These are phyloP conservation scores for Cordyceps sp. DNA, from an alignment of 2,329 filamentous ascomycete genomes.

Conservation along the genomic window DNA sequence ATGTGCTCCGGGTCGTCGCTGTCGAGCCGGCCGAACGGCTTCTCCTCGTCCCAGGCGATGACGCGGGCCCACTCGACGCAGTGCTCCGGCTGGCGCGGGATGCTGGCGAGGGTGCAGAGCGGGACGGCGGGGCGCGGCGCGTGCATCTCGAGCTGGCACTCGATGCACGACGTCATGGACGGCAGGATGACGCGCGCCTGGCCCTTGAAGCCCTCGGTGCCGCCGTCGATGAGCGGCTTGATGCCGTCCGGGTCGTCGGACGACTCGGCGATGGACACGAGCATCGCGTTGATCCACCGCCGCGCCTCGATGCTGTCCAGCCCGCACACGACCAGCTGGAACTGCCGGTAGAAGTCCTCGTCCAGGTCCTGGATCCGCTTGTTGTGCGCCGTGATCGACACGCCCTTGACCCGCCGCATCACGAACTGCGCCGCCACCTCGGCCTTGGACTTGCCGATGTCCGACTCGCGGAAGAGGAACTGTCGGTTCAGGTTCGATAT, in stretches of 20 bases:
- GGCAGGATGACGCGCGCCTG: constrained; percentile 87
- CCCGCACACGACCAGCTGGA: constrained; percentile 84
- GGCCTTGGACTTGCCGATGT: constrained; percentile 89
- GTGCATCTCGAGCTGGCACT: constrained; percentile 97
- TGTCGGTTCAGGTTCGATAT: constrained; percentile 96
- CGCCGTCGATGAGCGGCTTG: constrained; percentile 90
- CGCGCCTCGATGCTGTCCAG: constrained; percentile 93
- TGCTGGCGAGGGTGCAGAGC: constrained; percentile 88
- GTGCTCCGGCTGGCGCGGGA: constrained; percentile 91
- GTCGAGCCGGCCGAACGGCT: constrained; percentile 71
- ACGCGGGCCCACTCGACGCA: constrained; percentile 98
- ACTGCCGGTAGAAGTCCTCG: constrained; percentile 92
- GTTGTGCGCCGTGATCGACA: constrained; percentile 87
- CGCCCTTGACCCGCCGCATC: constrained; percentile 72
- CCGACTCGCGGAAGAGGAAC: constrained; percentile 80
- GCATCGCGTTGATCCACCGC: constrained; percentile 94
- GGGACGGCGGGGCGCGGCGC: constrained; percentile 94
- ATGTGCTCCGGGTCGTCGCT: constrained; percentile 96
- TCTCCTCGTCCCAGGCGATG: constrained; percentile 86
- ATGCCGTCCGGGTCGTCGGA: constrained; percentile 61
- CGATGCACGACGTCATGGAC: constrained; percentile 86
- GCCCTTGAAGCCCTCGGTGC: constrained; percentile 96
- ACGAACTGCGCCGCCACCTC: constrained; percentile 87
- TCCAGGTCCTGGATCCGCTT: constrained; percentile 95
- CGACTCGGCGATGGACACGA: constrained; percentile 78